These are phyloP conservation scores for Candida mesenterica DNA, from an alignment of 1,139 yeast genomes.

Conservation along the genomic window DNA sequence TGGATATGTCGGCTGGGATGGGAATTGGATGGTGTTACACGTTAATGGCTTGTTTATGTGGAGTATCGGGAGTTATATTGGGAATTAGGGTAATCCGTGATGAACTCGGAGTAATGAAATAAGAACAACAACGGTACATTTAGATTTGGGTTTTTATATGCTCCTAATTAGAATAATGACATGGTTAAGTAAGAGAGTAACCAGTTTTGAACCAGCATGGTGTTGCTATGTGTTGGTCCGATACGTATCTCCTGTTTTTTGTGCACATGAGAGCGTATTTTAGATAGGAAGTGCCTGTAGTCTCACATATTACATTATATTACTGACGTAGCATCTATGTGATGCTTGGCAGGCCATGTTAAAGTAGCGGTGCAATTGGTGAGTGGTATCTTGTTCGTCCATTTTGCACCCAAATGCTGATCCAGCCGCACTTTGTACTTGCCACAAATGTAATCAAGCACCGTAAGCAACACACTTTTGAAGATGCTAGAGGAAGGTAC, in stretches of 20 bases:
- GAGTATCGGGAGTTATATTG: conserved; percentile 6
- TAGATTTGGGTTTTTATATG: background rate
- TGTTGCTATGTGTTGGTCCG: too few species aligned
- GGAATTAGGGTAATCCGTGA: conserved; percentile 6
- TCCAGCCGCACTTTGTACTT: too few species aligned
- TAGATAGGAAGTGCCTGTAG: too few species aligned
- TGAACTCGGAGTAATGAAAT: too few species aligned
- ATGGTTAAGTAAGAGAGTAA: background rate
- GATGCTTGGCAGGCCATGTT: background rate
- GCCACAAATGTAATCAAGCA: background rate
- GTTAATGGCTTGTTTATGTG: conserved; percentile 19
- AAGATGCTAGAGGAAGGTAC: too few species aligned
- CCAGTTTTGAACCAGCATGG: too few species aligned
- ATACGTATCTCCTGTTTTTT: too few species aligned
- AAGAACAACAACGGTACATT: too few species aligned
- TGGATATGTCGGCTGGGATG: conserved; percentile 18
- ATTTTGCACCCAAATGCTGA: too few species aligned
- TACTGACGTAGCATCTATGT: background rate
- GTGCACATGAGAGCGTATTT: too few species aligned
- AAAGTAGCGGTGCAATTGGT: background rate
- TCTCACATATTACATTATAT: too few species aligned
- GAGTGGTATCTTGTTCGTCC: too few species aligned
- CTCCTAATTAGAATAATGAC: background rate
- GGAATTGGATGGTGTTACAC: conserved; percentile 25
- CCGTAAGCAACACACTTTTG: background rate